Evolutionary conservation across 2,329 filamentous ascomycete species (phyloP), one percentile per base, ranked within the genome.

Genomic region (Aspergillus sp.): DNA sequence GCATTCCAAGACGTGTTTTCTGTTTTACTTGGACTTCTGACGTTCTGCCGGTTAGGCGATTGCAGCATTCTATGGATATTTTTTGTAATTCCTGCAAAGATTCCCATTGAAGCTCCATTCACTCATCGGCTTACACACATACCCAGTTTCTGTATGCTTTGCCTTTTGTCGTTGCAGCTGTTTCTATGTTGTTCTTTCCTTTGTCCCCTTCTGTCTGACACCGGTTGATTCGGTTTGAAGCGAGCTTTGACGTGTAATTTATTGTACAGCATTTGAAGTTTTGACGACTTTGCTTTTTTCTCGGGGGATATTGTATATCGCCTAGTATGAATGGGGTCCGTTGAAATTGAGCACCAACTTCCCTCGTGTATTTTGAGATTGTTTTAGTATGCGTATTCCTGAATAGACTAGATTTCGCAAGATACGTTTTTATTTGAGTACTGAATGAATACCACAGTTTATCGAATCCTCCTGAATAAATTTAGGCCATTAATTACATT

Each of bases 91-190:
- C 4, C 12, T 20, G 9, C 5, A 19, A 17, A 12, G 37, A 19
- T 12, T 39, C 17, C 37, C 5, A 39, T 17, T 4, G 5, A 20
- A 19, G 7, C n/a, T 13, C 5, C n/a, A 15, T n/a, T n/a, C 17
- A 15, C 17, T 19, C 9, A 20, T 9, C 15, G 10, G 19, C 17
- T 10, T 39, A 25, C 13, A 13, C 44, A 47, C 50, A 54, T 55
- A 53, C 51, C 53, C 47, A 38, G 41, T 50, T 43, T 43, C 43
- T 55, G 67, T 65, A 55, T 69, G 43, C 48, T 46, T 49, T 45
- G 22, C 43, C 7, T 35, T 32, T 23, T 30, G 37, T 39, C 50
- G 39, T 50, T 43, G 39, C 32, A 38, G 15, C 33, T 20, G 20
- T 49, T 19, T 23, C 15, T 19, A 5, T 41, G 22, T 25, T 27